phyloP scores from a whole-genome alignment of 768 basidiomycete species.

The Leccinellum luteum region DNA sequence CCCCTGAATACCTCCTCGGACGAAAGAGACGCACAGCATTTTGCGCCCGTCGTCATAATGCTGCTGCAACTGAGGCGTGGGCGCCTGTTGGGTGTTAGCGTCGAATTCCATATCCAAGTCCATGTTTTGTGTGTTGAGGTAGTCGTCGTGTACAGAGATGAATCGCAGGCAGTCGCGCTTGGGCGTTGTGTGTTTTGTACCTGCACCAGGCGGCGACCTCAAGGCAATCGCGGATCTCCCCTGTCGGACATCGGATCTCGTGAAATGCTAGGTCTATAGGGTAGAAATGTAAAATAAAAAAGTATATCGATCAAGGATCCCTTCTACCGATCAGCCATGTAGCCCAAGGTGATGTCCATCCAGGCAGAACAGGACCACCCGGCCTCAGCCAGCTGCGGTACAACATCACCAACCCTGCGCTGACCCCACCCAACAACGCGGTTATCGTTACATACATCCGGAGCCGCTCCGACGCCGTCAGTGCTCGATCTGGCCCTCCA shows the following conservation, averaged over 20 bases:
- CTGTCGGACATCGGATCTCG: constrained; percentile 36
- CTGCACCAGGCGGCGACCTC: constrained; percentile 31
- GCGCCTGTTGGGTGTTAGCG: constrained; percentile 30
- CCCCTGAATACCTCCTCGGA: constrained; percentile 5
- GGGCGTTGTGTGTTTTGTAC: constrained; percentile 17
- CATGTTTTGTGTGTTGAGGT: constrained; percentile 42
- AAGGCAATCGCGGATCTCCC: constrained; percentile 37
- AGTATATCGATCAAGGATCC: constrained; percentile 23
- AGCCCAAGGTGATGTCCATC: constrained; percentile 61
- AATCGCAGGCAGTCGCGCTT: constrained; percentile 11
- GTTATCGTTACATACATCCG: constrained; percentile 71
- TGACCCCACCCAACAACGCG: constrained; percentile 69
- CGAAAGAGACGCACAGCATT: constrained; percentile 62
- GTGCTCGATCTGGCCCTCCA: constrained; percentile 77
- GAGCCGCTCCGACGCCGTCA: constrained; percentile 66
- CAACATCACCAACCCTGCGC: constrained; percentile 68
- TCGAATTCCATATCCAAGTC: constrained; percentile 81
- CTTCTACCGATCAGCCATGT: constrained; percentile 64
- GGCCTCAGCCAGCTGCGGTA: constrained; percentile 68
- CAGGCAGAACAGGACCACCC: constrained; percentile 49
- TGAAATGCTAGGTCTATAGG: constrained; percentile 15
- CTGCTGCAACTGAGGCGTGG: constrained; percentile 36
- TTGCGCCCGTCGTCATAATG: constrained; percentile 48
- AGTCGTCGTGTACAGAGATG: constrained; percentile 11
- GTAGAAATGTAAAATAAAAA: constrained; percentile 4